phyloP scores from a whole-genome alignment of 73 alveolate species.

The Uronychia setigera region DNA sequence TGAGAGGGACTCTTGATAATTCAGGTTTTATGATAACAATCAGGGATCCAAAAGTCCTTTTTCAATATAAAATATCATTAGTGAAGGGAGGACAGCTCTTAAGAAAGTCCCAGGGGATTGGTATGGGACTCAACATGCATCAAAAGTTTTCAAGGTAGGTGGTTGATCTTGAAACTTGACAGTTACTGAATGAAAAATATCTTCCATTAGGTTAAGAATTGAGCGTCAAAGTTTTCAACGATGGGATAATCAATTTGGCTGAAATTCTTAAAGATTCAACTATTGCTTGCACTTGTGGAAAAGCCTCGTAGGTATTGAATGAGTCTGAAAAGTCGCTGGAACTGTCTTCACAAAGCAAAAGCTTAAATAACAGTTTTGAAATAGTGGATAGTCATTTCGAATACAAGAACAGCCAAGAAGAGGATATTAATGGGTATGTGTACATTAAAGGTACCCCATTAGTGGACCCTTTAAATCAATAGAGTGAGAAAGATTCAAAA shows the following conservation, averaged over 20 bases:
- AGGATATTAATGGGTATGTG: too few species aligned
- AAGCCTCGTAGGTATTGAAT: background rate
- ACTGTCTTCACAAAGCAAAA: background rate
- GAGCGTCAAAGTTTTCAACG: constrained; percentile 21
- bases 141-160: constrained; percentile 39
- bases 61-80: constrained; percentile 18
- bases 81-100: constrained; percentile 9
- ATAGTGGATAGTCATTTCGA: background rate
- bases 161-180: background rate
- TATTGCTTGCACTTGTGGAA: background rate
- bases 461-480: too few species aligned
- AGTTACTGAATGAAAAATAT: constrained; percentile 10
- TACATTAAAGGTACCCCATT: too few species aligned
- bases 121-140: constrained; percentile 59
- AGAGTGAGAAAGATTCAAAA: too few species aligned
- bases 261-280: constrained; percentile 10
- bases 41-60: constrained; percentile 7
- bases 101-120: constrained; percentile 74
- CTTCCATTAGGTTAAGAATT: constrained; percentile 22
- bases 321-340: too few species aligned
- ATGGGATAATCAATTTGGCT: constrained; percentile 34
- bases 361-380: background rate
- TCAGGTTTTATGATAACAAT: background rate
- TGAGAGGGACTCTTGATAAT: background rate
- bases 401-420: background rate